These are phyloP conservation scores for Apiotrichum brassicae DNA, from an alignment of 1,284 basidiomycete species.

Conservation along the genomic window DNA sequence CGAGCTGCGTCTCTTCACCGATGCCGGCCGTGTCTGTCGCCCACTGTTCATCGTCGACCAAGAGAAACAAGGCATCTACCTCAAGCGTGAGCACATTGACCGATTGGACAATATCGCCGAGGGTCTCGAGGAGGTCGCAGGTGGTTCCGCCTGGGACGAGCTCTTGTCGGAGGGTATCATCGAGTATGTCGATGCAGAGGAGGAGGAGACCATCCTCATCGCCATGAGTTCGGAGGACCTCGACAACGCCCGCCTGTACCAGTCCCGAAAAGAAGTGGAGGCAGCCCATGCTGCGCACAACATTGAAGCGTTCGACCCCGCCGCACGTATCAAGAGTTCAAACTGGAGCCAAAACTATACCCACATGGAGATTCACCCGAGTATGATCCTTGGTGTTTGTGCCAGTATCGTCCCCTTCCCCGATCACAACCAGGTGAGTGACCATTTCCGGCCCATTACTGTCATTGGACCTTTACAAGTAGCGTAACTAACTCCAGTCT, in stretches of 20 bases:
- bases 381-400: conserved; percentile 98
- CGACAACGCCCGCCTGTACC: conserved; percentile 57
- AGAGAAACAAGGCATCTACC: conserved; percentile 61
- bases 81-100: conserved; percentile 79
- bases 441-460: neutral
- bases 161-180: conserved; percentile 83
- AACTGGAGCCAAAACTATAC: conserved; percentile 88
- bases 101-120: conserved; percentile 43
- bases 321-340: conserved; percentile 74
- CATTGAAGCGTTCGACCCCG: conserved; percentile 62
- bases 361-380: conserved; percentile 98
- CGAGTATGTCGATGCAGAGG: conserved; percentile 94
- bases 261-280: conserved; percentile 30
- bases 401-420: conserved; percentile 99
- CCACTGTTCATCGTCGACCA: conserved; percentile 96
- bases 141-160: conserved; percentile 72
- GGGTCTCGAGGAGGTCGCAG: conserved; percentile 52
- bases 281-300: conserved; percentile 53
- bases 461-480: no score
- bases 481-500: conserved; percentile 58
- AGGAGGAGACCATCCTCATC: conserved; percentile 99
- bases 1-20: conserved; percentile 90
- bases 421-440: conserved; percentile 89
- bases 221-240: conserved; percentile 97
- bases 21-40: conserved; percentile 91